Conservation (phyloP, 495 filamentous ascomycete genomes). For the Staphylotrichum longicolle region DNA sequence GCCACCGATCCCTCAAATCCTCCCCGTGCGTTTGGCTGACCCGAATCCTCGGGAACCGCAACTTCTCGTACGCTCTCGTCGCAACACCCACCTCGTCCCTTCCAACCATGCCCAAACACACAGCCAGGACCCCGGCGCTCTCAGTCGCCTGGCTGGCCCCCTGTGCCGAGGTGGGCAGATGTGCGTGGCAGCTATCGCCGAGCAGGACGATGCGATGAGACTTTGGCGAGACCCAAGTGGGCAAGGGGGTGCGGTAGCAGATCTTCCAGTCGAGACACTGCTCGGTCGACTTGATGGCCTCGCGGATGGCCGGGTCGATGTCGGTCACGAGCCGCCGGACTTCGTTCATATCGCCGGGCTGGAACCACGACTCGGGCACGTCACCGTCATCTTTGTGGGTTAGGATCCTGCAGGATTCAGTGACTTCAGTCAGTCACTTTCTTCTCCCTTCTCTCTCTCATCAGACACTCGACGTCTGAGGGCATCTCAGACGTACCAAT, state of each 20-base stretch:
- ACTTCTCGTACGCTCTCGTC: slow-evolving; percentile 53
- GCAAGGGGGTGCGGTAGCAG: slow-evolving; percentile 49
- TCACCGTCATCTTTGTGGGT: slow-evolving; percentile 47
- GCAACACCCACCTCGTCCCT: slow-evolving; percentile 47
- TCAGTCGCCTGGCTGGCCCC: slow-evolving; percentile 52
- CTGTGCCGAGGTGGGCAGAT: slow-evolving; percentile 50
- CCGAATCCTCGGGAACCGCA: slow-evolving; percentile 47
- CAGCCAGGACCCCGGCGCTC: slow-evolving; percentile 47
- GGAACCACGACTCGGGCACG: slow-evolving; percentile 51
- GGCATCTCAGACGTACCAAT: slow-evolving; percentile 29
- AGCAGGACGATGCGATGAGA: slow-evolving; percentile 48
- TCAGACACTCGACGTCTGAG: too few species aligned
- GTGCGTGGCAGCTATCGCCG: slow-evolving; percentile 50
- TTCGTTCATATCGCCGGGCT: slow-evolving; percentile 49
- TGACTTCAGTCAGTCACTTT: not conserved
- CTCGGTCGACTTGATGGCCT: slow-evolving; percentile 48
- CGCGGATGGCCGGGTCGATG: slow-evolving; percentile 45
- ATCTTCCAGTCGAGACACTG: slow-evolving; percentile 53
- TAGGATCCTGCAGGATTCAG: slow-evolving; percentile 34
- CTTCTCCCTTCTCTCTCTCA: too few species aligned
- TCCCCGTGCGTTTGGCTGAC: slow-evolving; percentile 52
- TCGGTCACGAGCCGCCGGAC: slow-evolving; percentile 38
- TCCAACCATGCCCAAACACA: slow-evolving; percentile 45
- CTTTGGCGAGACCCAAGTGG: slow-evolving; percentile 45
- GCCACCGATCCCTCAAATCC: slow-evolving; percentile 54